These are phyloP conservation scores for Ophiognomonia clavigignenti-juglandacearum DNA, from an alignment of 2,329 filamentous ascomycete species.

Conservation along the genomic window DNA sequence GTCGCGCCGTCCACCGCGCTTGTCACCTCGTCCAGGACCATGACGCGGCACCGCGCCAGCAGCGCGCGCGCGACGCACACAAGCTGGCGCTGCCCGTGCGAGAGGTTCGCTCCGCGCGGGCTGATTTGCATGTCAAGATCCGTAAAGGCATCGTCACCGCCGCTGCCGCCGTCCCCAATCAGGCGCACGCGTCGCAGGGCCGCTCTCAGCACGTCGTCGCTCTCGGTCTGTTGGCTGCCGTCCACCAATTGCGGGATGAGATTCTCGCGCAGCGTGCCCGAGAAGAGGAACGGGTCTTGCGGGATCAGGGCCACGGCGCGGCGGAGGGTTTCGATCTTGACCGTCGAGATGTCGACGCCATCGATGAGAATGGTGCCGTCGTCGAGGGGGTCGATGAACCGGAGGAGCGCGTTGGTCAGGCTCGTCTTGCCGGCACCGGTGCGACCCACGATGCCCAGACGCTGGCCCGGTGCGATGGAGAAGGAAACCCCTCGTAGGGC, in stretches of 20 bases:
- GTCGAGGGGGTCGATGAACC: conserved; percentile 44
- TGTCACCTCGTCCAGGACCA: conserved; percentile 95
- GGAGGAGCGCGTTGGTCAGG: conserved; percentile 62
- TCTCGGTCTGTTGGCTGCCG: conserved; percentile 72
- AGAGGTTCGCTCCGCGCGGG: no score
- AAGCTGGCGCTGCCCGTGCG: conserved; percentile 87
- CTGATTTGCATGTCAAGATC: conserved; percentile 95
- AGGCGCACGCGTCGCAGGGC: conserved; percentile 53
- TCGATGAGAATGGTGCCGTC: conserved; percentile 40
- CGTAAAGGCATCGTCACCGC: conserved; percentile 80
- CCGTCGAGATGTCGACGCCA: conserved; percentile 47
- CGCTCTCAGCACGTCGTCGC: conserved; percentile 67
- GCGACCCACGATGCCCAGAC: conserved; percentile 66
- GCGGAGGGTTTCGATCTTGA: conserved; percentile 57
- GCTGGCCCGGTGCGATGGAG: conserved; percentile 69
- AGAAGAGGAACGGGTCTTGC: conserved; percentile 63
- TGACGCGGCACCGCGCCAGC: conserved; percentile 82
- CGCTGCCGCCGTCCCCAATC: conserved; percentile 56
- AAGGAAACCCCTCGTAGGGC: conserved; percentile 68
- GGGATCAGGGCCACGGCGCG: conserved; percentile 61
- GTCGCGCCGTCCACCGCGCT: conserved; percentile 93
- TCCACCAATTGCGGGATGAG: conserved; percentile 77
- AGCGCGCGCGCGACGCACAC: conserved; percentile 91
- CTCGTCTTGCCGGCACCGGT: conserved; percentile 63
- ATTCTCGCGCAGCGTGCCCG: conserved; percentile 71